These are phyloP conservation scores for Taphrina deformans DNA, from an alignment of 1,139 yeast species.

Conservation along the genomic window DNA sequence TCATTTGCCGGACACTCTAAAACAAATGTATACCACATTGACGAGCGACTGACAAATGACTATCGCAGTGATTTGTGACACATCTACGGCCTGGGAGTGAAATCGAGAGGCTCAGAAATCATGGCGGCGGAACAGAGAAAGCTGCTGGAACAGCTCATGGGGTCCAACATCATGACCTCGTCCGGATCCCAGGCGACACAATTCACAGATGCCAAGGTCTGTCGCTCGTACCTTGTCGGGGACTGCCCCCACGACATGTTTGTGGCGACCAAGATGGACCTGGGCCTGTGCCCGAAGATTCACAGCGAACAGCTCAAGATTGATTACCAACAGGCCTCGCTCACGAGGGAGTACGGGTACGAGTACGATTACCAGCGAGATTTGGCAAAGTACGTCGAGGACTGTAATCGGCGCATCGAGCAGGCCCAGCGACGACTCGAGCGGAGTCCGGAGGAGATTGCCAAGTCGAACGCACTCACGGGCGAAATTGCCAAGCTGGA, in stretches of 20 bases:
- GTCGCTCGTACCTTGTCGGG: constrained; percentile 80
- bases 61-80: background rate
- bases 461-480: constrained; percentile 46
- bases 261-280: constrained; percentile 76
- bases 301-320: constrained; percentile 76
- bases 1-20: background rate
- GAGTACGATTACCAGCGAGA: constrained; percentile 55
- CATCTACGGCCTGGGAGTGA: background rate
- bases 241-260: constrained; percentile 87
- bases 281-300: constrained; percentile 75
- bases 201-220: constrained; percentile 65
- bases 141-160: constrained; percentile 80
- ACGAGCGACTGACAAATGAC: too few species aligned
- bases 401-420: constrained; percentile 66
- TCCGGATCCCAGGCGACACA: constrained; percentile 44
- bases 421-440: constrained; percentile 68
- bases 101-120: too few species aligned
- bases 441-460: constrained; percentile 75
- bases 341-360: constrained; percentile 59
- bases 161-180: constrained; percentile 53
- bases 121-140: constrained; percentile 72
- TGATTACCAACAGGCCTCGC: constrained; percentile 63
- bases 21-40: background rate
- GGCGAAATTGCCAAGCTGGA: constrained; percentile 68
- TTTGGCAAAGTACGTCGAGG: constrained; percentile 58